Conservation (phyloP, 768 basidiomycete genomes). For the Lactarius evosmus region DNA sequence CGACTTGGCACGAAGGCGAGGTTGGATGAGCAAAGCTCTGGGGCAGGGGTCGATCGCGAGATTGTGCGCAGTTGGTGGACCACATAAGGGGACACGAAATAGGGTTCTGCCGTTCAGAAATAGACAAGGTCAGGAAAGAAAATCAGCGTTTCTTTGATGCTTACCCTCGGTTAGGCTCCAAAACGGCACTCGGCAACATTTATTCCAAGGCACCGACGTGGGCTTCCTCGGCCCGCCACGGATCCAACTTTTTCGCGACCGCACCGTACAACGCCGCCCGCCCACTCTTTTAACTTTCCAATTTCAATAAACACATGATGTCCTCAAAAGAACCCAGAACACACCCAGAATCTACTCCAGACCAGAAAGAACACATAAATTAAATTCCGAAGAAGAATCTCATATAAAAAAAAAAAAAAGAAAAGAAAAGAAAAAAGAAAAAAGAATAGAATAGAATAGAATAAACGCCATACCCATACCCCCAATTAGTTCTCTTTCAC, state of each 20-base stretch:
- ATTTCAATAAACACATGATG: conserved; percentile 1
- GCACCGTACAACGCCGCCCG: conserved; percentile 10
- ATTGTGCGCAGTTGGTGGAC: conserved; percentile 5
- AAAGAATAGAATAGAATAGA: neutral
- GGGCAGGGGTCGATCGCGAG: conserved; percentile 19
- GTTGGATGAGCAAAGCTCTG: neutral
- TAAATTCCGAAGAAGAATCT: neutral
- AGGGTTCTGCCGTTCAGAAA: conserved; percentile 19
- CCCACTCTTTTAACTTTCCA: conserved; percentile 14
- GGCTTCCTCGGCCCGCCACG: conserved; percentile 25
- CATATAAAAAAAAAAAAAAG: neutral
- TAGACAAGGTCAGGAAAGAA: conserved; percentile 11
- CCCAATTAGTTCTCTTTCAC: neutral
- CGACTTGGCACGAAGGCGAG: conserved; percentile 6
- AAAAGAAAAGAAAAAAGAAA: neutral
- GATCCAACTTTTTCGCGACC: conserved; percentile 19
- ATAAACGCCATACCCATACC: conserved; percentile 1
- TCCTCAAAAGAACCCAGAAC: neutral
- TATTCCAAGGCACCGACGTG: conserved; percentile 27
- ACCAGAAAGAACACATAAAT: neutral
- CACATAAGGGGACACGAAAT: conserved; percentile 18
- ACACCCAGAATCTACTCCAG: neutral
- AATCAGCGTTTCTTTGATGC: conserved; percentile 17
- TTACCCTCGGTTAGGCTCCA: conserved; percentile 20
- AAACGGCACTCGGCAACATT: conserved; percentile 8